phyloP scores from a whole-genome alignment of 495 filamentous ascomycete genomes.

The Bathelium albidoporum region DNA sequence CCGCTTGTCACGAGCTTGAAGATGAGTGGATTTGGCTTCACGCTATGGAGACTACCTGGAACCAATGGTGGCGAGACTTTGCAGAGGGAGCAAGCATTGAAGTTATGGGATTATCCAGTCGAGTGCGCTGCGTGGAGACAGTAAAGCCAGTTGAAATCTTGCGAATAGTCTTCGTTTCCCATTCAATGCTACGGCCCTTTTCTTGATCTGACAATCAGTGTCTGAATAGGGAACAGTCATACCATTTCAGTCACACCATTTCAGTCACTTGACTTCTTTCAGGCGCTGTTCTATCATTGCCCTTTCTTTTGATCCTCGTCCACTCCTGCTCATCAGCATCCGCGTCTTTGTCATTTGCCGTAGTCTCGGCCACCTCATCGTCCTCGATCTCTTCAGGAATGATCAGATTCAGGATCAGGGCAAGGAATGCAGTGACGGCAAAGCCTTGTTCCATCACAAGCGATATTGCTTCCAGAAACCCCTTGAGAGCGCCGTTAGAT shows the following conservation, averaged over 20 bases:
- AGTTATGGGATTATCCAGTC: slow-evolving; percentile 17
- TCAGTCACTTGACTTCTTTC: no score
- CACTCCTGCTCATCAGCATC: slow-evolving; percentile 26
- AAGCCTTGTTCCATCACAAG: slow-evolving; percentile 76
- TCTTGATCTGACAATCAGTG: neutral
- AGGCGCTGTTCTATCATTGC: neutral
- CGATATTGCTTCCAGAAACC: slow-evolving; percentile 73
- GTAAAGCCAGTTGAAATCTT: neutral
- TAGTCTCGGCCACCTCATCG: slow-evolving; percentile 31
- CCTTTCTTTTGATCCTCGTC: slow-evolving; percentile 17
- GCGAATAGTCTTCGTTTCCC: neutral
- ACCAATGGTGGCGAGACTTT: slow-evolving; percentile 13
- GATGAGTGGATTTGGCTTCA: slow-evolving; percentile 21
- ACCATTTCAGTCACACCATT: neutral
- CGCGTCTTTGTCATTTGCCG: slow-evolving; percentile 22
- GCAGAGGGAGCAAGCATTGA: slow-evolving; percentile 10
- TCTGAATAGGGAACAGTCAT: neutral
- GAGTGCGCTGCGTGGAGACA: slow-evolving; percentile 19
- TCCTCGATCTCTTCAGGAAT: slow-evolving; percentile 66
- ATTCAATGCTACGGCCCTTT: neutral
- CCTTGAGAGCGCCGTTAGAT: slow-evolving; percentile 57
- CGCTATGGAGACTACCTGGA: slow-evolving; percentile 16
- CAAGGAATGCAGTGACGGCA: slow-evolving; percentile 58
- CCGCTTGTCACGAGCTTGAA: slow-evolving; percentile 21
- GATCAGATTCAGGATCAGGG: slow-evolving; percentile 61